Percentiles rank a stretch among this genome's conserved stretches.
Evolutionary conservation across 176 grass and related monocot genomes (phyloP).

Genomic region (Rhynchospora pubera): DNA sequence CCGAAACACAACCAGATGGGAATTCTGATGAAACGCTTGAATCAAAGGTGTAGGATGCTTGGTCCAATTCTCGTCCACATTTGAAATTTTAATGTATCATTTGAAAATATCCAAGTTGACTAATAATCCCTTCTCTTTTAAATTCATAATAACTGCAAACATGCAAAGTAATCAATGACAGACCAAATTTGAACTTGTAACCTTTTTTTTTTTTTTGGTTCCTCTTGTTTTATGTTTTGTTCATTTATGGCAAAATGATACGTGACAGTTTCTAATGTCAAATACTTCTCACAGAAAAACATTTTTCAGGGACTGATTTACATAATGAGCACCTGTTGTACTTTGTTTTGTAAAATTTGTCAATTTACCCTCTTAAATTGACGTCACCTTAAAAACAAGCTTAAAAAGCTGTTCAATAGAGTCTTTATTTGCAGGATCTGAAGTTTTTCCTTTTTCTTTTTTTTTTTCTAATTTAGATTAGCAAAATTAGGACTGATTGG

Average conservation of each 20-base stretch:
- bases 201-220: background rate
- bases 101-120: background rate
- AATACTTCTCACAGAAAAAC: background rate
- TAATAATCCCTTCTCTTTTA: background rate
- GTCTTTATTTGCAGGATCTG: background rate
- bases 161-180: background rate
- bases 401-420: background rate
- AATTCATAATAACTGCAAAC: background rate
- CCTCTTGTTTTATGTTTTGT: background rate
- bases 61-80: background rate
- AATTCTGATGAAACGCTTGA: conserved; percentile 18
- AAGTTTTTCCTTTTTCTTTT: background rate
- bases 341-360: background rate
- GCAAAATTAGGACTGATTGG: background rate
- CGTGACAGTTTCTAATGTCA: background rate
- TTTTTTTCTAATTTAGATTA: background rate
- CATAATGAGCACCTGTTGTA: background rate
- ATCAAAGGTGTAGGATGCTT: background rate
- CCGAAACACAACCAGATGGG: conserved; percentile 49
- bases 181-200: background rate
- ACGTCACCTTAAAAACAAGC: background rate
- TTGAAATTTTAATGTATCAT: background rate
- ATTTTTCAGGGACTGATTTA: background rate
- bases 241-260: background rate
- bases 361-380: background rate